These are phyloP conservation scores for Capsicum baccatum DNA, from an alignment of 257 asterid species.

Conservation along the genomic window DNA sequence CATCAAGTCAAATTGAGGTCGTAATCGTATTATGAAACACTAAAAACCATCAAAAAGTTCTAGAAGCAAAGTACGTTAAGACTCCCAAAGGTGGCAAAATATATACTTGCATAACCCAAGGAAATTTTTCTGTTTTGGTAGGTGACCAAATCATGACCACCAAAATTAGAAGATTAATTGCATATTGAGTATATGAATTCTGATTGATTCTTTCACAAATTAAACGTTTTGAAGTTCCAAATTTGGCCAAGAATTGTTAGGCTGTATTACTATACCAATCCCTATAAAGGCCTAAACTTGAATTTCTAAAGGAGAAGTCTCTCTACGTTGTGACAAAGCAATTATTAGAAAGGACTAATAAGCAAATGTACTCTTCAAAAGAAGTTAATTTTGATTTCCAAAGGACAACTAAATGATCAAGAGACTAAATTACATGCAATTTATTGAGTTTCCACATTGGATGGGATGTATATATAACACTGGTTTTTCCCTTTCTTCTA, in stretches of 20 bases:
- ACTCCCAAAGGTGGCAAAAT: not conserved
- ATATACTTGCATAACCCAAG: not conserved
- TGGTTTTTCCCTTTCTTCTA: not conserved
- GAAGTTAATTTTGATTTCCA: not conserved
- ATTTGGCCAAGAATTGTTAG: too few species aligned
- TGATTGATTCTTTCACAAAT: not conserved
- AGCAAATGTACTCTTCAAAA: conserved; percentile 7
- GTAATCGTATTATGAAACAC: not conserved
- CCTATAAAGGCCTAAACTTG: too few species aligned
- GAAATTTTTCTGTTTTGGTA: conserved; percentile 25
- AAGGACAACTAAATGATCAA: not conserved
- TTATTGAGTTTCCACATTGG: not conserved
- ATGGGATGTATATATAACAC: too few species aligned
- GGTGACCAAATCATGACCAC: conserved; percentile 39
- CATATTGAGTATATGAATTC: not conserved
- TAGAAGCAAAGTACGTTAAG: conserved; percentile 22
- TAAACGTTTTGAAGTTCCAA: not conserved
- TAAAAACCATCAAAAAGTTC: conserved; percentile 28
- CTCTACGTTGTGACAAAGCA: not conserved
- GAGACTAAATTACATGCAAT: not conserved
- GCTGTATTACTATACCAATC: too few species aligned
- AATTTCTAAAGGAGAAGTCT: not conserved
- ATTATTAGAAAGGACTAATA: not conserved
- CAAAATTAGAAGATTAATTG: conserved; percentile 16
- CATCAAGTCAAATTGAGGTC: conserved; percentile 1